Base-by-base conservation (phyloP, 805 yeast species). In the Candida maesae region DNA sequence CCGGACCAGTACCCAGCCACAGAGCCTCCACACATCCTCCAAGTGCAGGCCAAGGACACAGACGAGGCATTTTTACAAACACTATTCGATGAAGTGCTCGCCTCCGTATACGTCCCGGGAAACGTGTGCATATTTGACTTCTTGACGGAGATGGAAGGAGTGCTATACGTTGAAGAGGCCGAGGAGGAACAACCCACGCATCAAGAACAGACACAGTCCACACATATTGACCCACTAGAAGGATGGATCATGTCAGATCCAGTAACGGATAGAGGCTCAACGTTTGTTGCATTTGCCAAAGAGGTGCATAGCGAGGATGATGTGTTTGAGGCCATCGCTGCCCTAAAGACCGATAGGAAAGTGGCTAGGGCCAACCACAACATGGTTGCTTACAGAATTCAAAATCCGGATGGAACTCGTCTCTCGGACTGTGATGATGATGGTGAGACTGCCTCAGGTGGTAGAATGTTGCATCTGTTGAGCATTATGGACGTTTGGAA, bases 391-490 rank as follows among this genome's bases (percentile, higher is more conserved):
- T 90, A 91, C 83, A 67, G 98, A 47, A 82, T 93, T 3, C 70
- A 70, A 41, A 67, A 70, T 15, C 32, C 37, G 4, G 53, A 64
- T 20, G 86, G 81, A 0, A 74, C 78, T 0, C 69, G 73, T 27
- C 74, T 71, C 35, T 93, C 86, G 53, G 97, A 93, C 53, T 89
- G 86, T 52, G 97, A 93, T 56, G 98, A 93, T 60, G 99, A 91
- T 58, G 99, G 99, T 3, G 99, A 93, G 58, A 74, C 95, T 0
- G 98, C 98, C 1, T 96, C 98, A 1, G 99, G 99, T 9, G 79
- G 90, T 5, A 67, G 96, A 43, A 66, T 90, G 71, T 62, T 89
- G 37, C 96, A 88, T 65, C 62, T 90, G 35, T 63, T 90, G 49
- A 77, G 85, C 27, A 46, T 56, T 49, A 83, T 83, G 85, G 88